Conservation (phyloP, 2,329 filamentous ascomycete species). For the Pyrenophora tritici-repentis region DNA sequence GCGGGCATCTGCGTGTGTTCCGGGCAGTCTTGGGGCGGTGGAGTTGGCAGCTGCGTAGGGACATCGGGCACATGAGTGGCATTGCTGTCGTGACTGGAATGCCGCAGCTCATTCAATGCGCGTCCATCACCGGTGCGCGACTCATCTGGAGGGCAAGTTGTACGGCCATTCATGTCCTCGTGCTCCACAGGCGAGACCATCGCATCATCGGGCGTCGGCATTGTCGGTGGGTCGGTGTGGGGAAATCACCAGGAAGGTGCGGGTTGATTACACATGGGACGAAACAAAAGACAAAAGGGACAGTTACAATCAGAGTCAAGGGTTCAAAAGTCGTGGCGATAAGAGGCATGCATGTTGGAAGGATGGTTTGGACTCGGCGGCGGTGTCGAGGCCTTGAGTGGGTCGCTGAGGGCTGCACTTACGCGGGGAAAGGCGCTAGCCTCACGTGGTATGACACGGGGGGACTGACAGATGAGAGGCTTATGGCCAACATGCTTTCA, state of each 20-base stretch:
- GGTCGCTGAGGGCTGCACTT: constrained; percentile 25
- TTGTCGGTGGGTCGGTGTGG: constrained; percentile 43
- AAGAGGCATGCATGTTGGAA: constrained; percentile 13
- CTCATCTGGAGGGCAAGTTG: constrained; percentile 58
- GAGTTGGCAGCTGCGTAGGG: constrained; percentile 43
- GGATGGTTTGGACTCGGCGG: constrained; percentile 23
- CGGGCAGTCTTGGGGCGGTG: constrained; percentile 39
- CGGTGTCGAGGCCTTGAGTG: constrained; percentile 23
- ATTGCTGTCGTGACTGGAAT: constrained; percentile 19
- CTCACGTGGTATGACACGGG: constrained; percentile 27
- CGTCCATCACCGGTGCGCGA: constrained; percentile 31
- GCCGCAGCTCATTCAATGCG: constrained; percentile 41
- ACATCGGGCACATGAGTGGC: constrained; percentile 19
- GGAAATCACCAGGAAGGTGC: constrained; percentile 30
- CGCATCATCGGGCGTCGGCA: constrained; percentile 56
- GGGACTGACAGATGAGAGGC: background rate
- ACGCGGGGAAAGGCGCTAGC: constrained; percentile 36
- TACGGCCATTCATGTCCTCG: constrained; percentile 51
- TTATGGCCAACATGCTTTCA: background rate
- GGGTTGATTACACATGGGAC: constrained; percentile 26
- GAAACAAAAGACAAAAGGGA: constrained; percentile 8
- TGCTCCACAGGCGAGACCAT: constrained; percentile 49
- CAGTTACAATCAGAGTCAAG: constrained; percentile 14
- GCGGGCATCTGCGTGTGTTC: constrained; percentile 19
- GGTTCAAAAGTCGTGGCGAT: constrained; percentile 15